Evolutionary conservation across 1,284 basidiomycete species (phyloP).

Genomic region (Xerocomus alliaceus): DNA sequence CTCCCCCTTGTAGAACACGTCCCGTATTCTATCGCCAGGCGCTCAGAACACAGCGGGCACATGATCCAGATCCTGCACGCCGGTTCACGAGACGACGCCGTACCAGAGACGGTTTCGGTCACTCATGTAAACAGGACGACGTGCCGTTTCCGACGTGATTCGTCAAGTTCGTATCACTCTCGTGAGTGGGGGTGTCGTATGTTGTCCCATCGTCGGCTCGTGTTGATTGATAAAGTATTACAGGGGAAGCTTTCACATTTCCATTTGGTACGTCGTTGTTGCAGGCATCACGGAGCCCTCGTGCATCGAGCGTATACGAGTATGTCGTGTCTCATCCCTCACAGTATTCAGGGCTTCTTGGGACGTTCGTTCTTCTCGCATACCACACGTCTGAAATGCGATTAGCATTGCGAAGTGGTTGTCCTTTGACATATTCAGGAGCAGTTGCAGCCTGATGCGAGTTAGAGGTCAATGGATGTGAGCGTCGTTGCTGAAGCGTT

Average conservation of each 20-base stretch:
- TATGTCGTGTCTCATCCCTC: constrained; percentile 28
- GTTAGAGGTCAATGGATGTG: background rate
- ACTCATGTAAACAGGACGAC: constrained; percentile 60
- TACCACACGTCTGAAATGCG: background rate
- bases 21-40: constrained; percentile 61
- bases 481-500: background rate
- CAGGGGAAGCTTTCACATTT: constrained; percentile 73
- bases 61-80: constrained; percentile 69
- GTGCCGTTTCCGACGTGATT: constrained; percentile 68
- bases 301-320: constrained; percentile 60
- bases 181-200: constrained; percentile 52
- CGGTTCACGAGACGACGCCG: constrained; percentile 66
- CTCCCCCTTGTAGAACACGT: constrained; percentile 20
- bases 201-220: background rate
- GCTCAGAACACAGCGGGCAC: constrained; percentile 72
- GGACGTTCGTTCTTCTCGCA: background rate
- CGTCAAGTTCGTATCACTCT: constrained; percentile 75
- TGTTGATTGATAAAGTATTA: constrained; percentile 46
- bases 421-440: constrained; percentile 52
- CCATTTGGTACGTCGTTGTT: constrained; percentile 76
- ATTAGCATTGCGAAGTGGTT: constrained; percentile 64
- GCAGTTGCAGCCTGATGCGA: constrained; percentile 1
- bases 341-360: background rate
- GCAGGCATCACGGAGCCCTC: constrained; percentile 61
- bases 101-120: constrained; percentile 68